These are phyloP conservation scores for Cephaloascus fragrans DNA, from an alignment of 805 yeast genomes.

Conservation along the genomic window DNA sequence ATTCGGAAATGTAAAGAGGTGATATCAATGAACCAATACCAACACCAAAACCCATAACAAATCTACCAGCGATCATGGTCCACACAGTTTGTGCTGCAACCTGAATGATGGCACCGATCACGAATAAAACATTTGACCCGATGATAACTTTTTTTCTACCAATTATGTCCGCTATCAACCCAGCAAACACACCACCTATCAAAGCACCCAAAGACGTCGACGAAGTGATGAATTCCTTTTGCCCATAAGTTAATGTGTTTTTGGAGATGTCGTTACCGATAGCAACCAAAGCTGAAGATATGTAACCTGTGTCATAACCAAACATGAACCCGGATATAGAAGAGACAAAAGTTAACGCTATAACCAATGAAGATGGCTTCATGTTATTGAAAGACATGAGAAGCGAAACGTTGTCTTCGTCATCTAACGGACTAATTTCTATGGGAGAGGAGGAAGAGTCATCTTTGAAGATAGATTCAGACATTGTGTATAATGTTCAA, in stretches of 20 bases:
- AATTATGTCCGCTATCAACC: conserved; percentile 67
- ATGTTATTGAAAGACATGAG: conserved; percentile 35
- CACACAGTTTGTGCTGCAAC: conserved; percentile 73
- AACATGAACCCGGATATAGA: conserved; percentile 94
- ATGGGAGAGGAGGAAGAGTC: background rate
- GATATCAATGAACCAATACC: conserved; percentile 91
- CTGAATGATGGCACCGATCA: conserved; percentile 80
- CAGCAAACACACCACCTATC: conserved; percentile 70
- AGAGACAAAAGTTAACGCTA: conserved; percentile 61
- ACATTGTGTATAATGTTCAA: too few species aligned
- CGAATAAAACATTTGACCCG: conserved; percentile 72
- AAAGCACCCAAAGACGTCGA: conserved; percentile 94
- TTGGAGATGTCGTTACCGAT: conserved; percentile 67
- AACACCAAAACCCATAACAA: conserved; percentile 92
- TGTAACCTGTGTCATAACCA: conserved; percentile 97
- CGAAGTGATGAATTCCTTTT: conserved; percentile 84
- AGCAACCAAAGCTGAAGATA: conserved; percentile 85
- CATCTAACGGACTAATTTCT: conserved; percentile 7
- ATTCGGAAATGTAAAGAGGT: conserved; percentile 87
- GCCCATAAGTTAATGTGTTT: conserved; percentile 54
- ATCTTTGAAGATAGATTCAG: background rate
- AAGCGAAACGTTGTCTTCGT: conserved; percentile 39
- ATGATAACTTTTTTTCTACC: conserved; percentile 84
- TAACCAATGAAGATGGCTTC: conserved; percentile 52
- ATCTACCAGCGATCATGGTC: conserved; percentile 89